These are phyloP conservation scores for Blastomyces parvus DNA, from an alignment of 2,329 filamentous ascomycete species.

Conservation along the genomic window DNA sequence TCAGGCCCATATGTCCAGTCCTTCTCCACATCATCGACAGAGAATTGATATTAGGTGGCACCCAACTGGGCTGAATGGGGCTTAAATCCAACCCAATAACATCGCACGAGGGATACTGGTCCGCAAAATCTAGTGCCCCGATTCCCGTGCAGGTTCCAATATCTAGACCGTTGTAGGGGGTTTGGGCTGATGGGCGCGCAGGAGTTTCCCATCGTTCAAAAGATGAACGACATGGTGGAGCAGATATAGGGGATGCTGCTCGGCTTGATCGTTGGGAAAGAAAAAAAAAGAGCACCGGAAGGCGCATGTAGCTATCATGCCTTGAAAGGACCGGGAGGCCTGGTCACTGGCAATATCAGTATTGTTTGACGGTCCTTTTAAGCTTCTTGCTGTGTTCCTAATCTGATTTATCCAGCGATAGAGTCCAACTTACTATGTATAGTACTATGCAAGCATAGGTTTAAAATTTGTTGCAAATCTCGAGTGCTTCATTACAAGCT, in stretches of 20 bases:
- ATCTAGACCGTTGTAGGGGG: conserved; percentile 18
- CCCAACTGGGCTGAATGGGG: conserved; percentile 36
- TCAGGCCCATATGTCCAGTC: conserved; percentile 16
- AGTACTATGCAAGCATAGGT: no score
- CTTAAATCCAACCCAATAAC: conserved; percentile 38
- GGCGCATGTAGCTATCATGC: no score
- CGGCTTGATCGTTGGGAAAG: conserved; percentile 65
- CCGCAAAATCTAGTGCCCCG: conserved; percentile 17
- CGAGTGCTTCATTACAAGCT: no score
- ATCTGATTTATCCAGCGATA: no score
- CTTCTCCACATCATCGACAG: conserved; percentile 14
- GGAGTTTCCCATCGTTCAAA: conserved; percentile 20
- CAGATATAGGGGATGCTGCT: conserved; percentile 69
- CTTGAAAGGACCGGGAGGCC: not conserved
- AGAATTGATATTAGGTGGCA: conserved; percentile 17
- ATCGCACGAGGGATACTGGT: conserved; percentile 25
- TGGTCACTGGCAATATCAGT: not conserved
- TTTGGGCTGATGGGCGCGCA: conserved; percentile 17
- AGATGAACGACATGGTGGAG: conserved; percentile 62
- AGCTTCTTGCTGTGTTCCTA: no score
- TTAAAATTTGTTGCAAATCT: no score
- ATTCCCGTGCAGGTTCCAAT: conserved; percentile 12
- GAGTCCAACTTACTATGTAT: no score
- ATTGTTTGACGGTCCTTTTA: no score
- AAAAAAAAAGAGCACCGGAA: conserved; percentile 27